Conservation (phyloP, 257 asterid species). For the Capsicum chinense region DNA sequence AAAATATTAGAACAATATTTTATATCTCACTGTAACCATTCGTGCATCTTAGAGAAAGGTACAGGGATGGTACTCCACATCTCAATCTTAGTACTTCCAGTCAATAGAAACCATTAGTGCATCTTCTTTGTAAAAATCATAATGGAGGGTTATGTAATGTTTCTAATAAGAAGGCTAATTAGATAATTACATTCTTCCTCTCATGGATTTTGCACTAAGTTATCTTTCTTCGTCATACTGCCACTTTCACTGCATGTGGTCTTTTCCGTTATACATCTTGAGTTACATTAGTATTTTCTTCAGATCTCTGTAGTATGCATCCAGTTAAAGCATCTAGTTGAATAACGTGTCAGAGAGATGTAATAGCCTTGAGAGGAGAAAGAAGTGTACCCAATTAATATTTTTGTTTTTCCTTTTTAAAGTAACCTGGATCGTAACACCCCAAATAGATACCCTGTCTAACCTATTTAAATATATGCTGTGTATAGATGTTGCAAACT, state of each 20-base stretch:
- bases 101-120: slow-evolving; percentile 22
- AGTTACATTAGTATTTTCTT: slow-evolving; percentile 24
- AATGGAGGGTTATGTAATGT: neutral
- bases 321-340: slow-evolving; percentile 4
- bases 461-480: slow-evolving; percentile 38
- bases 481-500: slow-evolving; percentile 89
- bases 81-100: neutral
- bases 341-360: neutral
- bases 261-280: neutral
- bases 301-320: neutral
- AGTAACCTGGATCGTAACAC: neutral
- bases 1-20: slow-evolving; percentile 26
- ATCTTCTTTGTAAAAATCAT: neutral
- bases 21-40: neutral
- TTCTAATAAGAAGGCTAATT: slow-evolving; percentile 18
- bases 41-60: neutral
- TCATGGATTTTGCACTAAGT: slow-evolving; percentile 1
- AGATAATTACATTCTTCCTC: slow-evolving; percentile 5
- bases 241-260: slow-evolving; percentile 13
- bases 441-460: neutral
- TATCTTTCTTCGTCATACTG: neutral
- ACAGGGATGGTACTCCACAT: neutral
- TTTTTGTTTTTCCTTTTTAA: neutral
- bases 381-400: slow-evolving; percentile 13
- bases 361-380: slow-evolving; percentile 27